Evolutionary conservation across 1,284 basidiomycete species (phyloP).

Genomic region (Entoloma clypeatum): DNA sequence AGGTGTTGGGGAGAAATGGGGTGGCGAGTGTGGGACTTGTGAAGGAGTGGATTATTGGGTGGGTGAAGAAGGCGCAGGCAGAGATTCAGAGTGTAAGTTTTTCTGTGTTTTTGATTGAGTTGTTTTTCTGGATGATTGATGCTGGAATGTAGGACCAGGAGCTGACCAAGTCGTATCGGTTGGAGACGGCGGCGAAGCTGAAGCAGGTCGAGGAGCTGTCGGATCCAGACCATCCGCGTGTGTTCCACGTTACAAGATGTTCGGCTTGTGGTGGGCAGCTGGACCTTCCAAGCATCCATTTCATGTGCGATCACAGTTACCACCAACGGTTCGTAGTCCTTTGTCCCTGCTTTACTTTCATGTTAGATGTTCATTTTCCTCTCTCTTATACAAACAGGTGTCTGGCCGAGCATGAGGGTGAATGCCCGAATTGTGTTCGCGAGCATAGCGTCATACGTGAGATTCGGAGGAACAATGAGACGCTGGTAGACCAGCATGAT

Average conservation of each 20-base stretch:
- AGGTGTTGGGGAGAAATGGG: constrained; percentile 81
- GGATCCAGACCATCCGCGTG: constrained; percentile 71
- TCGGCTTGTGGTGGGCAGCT: constrained; percentile 84
- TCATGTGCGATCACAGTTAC: constrained; percentile 98
- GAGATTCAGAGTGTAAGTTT: constrained; percentile 75
- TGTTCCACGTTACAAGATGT: constrained; percentile 94
- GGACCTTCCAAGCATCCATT: constrained; percentile 91
- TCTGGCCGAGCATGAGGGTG: constrained; percentile 78
- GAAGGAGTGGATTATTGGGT: constrained; percentile 81
- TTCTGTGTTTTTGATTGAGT: constrained; percentile 7
- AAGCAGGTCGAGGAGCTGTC: constrained; percentile 80
- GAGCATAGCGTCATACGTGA: constrained; percentile 89
- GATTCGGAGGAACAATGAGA: constrained; percentile 79
- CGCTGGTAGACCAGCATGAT: constrained; percentile 82
- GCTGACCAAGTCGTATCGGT: constrained; percentile 81
- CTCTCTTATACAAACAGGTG: constrained; percentile 47
- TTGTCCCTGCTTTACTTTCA: background rate
- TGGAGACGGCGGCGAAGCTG: constrained; percentile 80
- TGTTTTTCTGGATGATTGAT: constrained; percentile 5
- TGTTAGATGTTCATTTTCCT: constrained; percentile 5
- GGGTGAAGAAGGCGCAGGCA: constrained; percentile 69
- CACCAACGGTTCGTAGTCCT: constrained; percentile 76
- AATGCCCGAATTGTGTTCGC: constrained; percentile 85
- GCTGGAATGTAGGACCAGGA: constrained; percentile 66
- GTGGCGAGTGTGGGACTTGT: constrained; percentile 89